Conservation (phyloP, 139 green algal genomes). For the Chlorella sp. region DNA sequence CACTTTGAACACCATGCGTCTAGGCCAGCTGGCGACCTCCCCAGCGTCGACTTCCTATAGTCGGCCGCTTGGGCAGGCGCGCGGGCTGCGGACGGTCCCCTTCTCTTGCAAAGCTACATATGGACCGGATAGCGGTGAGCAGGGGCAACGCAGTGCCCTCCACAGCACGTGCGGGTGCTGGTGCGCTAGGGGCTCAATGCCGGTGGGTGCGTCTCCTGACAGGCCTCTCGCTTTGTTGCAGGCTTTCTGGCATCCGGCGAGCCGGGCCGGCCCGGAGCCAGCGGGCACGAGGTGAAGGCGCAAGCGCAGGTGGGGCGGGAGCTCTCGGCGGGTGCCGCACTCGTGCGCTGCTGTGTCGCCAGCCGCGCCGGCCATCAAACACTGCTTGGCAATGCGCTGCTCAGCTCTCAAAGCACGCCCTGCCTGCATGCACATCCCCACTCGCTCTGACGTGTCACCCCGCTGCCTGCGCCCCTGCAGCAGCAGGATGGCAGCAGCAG, state of each 20-base stretch:
- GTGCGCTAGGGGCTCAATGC: too few relatives aligned
- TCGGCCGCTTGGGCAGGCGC: not conserved
- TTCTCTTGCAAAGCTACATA: not conserved
- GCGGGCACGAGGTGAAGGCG: not conserved
- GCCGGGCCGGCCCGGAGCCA: not conserved
- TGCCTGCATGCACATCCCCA: not conserved
- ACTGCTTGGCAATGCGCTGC: not conserved
- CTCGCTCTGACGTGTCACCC: too few relatives aligned
- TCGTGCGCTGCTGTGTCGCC: not conserved
- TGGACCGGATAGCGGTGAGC: not conserved
- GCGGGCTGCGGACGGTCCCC: not conserved
- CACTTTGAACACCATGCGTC: too few relatives aligned
- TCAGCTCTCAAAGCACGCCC: too few relatives aligned
- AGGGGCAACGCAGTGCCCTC: not conserved
- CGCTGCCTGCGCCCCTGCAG: not conserved
- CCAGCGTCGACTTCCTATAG: too few relatives aligned
- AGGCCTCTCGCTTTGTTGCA: not conserved
- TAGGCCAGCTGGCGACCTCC: too few relatives aligned
- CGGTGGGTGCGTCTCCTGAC: too few relatives aligned
- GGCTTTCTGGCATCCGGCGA: not conserved
- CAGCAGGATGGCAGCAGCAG: not conserved
- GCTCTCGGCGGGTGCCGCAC: not conserved
- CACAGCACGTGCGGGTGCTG: too few relatives aligned
- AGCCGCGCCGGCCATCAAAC: not conserved
- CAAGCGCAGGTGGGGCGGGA: not conserved